Percentiles rank a stretch among this genome's conserved stretches.
phyloP scores from a whole-genome alignment of 148 eudicot species.

The Camellia granthamiana region DNA sequence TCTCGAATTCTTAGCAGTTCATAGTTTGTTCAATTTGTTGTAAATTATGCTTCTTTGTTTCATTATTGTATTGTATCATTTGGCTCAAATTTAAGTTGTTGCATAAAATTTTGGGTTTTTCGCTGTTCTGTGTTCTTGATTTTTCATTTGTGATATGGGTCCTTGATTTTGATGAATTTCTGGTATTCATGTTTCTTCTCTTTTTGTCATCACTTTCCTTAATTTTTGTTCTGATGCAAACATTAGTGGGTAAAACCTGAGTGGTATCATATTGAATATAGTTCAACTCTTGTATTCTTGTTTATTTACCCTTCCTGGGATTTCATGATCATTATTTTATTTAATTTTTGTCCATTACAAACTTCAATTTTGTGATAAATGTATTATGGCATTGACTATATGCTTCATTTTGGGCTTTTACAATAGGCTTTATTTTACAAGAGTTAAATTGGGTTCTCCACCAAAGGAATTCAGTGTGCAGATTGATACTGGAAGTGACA shows the following conservation, averaged over 20 bases:
- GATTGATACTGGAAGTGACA: too few relatives aligned
- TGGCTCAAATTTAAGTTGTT: not conserved
- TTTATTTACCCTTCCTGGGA: not conserved
- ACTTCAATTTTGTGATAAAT: not conserved
- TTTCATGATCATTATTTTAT: not conserved
- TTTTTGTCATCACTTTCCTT: not conserved
- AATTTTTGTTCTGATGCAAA: not conserved
- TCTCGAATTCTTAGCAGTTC: not conserved
- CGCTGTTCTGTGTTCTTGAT: not conserved
- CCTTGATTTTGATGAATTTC: not conserved
- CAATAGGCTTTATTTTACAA: constrained; percentile 53
- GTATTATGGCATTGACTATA: too few relatives aligned
- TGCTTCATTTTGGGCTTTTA: too few relatives aligned
- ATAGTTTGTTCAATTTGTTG: not conserved
- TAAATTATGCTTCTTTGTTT: not conserved
- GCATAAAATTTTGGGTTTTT: not conserved
- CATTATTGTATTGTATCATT: not conserved
- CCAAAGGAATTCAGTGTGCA: too few relatives aligned
- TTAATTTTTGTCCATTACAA: not conserved
- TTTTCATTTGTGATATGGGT: not conserved
- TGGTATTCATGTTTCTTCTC: not conserved
- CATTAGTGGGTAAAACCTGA: not conserved
- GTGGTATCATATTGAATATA: not conserved
- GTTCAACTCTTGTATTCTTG: not conserved
- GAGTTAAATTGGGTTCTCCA: too few relatives aligned